These are phyloP conservation scores for Coemansia sp. DNA, from an alignment of 192 early-diverging fungal species.

Conservation along the genomic window DNA sequence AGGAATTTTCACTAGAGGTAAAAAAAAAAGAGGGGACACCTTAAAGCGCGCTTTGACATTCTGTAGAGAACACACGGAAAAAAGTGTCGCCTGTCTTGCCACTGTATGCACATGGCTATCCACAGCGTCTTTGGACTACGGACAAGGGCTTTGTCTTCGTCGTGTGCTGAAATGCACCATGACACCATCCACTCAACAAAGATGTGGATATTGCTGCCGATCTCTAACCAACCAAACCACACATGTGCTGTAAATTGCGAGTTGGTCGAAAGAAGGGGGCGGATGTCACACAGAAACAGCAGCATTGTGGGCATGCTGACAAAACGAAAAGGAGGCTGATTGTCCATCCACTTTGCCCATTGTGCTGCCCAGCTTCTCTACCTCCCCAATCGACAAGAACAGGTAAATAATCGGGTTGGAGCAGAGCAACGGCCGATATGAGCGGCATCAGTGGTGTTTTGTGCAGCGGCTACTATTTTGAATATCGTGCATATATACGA, in stretches of 20 bases:
- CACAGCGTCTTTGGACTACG: not conserved
- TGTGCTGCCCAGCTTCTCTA: not conserved
- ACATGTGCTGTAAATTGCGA: not conserved
- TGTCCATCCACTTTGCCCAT: not conserved
- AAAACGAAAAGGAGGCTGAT: not conserved
- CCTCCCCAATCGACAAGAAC: not conserved
- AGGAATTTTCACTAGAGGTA: not conserved
- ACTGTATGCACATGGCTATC: not conserved
- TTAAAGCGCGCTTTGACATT: not conserved
- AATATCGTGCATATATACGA: conserved; percentile 1
- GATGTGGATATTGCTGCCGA: not conserved
- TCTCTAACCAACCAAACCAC: not conserved
- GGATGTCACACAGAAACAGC: not conserved
- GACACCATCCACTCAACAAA: not conserved
- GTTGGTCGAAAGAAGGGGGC: not conserved
- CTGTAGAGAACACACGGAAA: not conserved
- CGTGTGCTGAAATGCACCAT: not conserved
- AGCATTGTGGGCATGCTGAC: not conserved
- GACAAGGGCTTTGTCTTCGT: not conserved
- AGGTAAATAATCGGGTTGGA: not conserved
- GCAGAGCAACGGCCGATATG: not conserved
- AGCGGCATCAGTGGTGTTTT: not conserved
- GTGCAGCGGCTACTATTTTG: not conserved
- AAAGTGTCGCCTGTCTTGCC: too few species aligned
- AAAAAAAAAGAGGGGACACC: not conserved